Conservation (phyloP, 2,329 filamentous ascomycete genomes). For the Exophiala bonariae region DNA sequence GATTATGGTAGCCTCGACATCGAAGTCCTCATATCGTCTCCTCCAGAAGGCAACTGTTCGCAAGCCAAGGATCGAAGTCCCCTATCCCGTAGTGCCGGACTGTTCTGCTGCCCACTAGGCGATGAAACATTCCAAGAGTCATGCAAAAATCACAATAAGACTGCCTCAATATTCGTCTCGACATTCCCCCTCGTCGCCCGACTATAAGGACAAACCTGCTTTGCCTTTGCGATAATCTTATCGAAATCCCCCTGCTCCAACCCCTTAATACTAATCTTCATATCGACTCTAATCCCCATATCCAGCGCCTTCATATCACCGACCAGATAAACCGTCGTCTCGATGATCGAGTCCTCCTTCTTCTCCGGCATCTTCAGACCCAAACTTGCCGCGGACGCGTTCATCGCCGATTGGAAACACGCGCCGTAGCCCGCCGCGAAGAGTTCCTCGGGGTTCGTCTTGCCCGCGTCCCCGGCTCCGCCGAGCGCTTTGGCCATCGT, state of each 20-base stretch:
- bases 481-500: slow-evolving; percentile 47
- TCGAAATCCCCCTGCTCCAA: slow-evolving; percentile 14
- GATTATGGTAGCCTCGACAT: too few species aligned
- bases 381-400: slow-evolving; percentile 40
- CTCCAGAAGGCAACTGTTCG: too few species aligned
- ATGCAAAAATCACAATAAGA: slow-evolving; percentile 4
- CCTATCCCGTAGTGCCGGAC: too few species aligned
- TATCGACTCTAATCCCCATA: slow-evolving; percentile 45
- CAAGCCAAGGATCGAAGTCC: too few species aligned
- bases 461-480: slow-evolving; percentile 39
- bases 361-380: slow-evolving; percentile 43
- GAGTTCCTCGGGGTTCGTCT: slow-evolving; percentile 50
- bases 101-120: too few species aligned
- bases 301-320: slow-evolving; percentile 47
- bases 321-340: slow-evolving; percentile 46
- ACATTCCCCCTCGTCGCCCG: slow-evolving; percentile 21
- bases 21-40: too few species aligned
- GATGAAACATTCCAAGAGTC: too few species aligned
- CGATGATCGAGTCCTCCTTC: slow-evolving; percentile 39
- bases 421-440: slow-evolving; percentile 51
- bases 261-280: slow-evolving; percentile 40
- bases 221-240: slow-evolving; percentile 22
- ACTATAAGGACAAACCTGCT: slow-evolving; percentile 24
- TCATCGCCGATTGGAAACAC: slow-evolving; percentile 51
- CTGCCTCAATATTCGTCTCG: slow-evolving; percentile 21